Conservation (phyloP, 345 rosid species). For the Melaleuca alternifolia region DNA sequence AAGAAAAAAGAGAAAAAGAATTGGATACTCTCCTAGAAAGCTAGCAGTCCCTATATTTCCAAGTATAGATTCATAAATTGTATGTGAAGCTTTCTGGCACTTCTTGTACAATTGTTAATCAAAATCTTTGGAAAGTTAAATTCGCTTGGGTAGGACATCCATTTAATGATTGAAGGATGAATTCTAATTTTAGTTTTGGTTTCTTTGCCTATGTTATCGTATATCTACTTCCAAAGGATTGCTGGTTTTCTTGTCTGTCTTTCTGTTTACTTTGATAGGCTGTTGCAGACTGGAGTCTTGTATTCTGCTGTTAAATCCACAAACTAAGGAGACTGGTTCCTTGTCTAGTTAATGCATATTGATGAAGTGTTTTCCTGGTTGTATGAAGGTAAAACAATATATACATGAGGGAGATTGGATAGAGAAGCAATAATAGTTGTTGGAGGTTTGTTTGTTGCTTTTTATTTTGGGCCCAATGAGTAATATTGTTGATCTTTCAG, state of each 20-base stretch:
- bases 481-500: constrained; percentile 16
- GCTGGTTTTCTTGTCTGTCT: background rate
- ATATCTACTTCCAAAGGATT: background rate
- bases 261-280: background rate
- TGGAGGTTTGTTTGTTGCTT: background rate
- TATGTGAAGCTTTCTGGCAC: background rate
- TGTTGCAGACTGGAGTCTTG: background rate
- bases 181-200: background rate
- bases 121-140: background rate
- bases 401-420: background rate
- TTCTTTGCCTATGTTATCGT: background rate
- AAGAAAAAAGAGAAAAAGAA: background rate
- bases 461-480: background rate
- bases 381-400: background rate
- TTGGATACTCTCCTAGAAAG: background rate
- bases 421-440: background rate
- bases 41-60: background rate
- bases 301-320: background rate
- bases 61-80: background rate
- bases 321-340: background rate
- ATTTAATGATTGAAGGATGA: background rate
- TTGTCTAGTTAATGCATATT: background rate
- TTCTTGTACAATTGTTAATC: background rate
- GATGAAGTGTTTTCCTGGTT: background rate
- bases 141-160: background rate